Percentiles rank a stretch among this genome's conserved stretches.
These are phyloP conservation scores for Colletotrichum simmondsii DNA, from an alignment of 2,329 filamentous ascomycete genomes.

Conservation along the genomic window DNA sequence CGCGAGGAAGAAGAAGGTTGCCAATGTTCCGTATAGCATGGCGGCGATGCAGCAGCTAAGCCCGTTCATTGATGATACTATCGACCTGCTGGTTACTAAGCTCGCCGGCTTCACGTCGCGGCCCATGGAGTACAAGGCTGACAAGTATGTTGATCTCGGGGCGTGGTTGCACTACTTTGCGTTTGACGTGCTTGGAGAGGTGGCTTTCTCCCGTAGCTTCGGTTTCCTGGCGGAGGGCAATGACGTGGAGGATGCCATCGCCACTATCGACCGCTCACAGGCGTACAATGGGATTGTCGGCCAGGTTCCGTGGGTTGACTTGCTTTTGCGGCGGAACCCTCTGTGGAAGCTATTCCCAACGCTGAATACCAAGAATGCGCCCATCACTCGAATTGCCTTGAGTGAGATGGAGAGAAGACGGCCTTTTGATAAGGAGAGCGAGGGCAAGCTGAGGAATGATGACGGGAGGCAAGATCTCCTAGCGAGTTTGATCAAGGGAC, in stretches of 20 bases:
- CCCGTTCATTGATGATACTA: slow-evolving; percentile 62
- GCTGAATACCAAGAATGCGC: slow-evolving; percentile 55
- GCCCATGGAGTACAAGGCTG: slow-evolving; percentile 11
- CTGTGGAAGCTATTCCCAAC: slow-evolving; percentile 50
- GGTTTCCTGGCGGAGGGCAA: slow-evolving; percentile 61
- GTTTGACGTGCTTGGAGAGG: slow-evolving; percentile 60
- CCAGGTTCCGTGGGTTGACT: slow-evolving; percentile 61
- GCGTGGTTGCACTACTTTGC: slow-evolving; percentile 52
- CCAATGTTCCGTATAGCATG: slow-evolving; percentile 64
- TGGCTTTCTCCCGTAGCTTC: slow-evolving; percentile 62
- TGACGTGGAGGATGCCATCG: slow-evolving; percentile 54
- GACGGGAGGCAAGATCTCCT: slow-evolving; percentile 62
- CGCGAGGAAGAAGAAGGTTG: slow-evolving; percentile 64
- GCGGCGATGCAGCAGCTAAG: slow-evolving; percentile 62
- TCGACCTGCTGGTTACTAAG: slow-evolving; percentile 55
- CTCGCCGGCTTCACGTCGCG: slow-evolving; percentile 50
- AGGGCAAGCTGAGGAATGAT: slow-evolving; percentile 49
- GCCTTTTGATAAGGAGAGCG: slow-evolving; percentile 58
- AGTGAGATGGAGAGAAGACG: slow-evolving; percentile 59
- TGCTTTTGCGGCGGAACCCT: slow-evolving; percentile 60
- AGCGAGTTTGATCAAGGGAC: slow-evolving; percentile 61
- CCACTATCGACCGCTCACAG: slow-evolving; percentile 62
- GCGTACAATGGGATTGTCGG: slow-evolving; percentile 64
- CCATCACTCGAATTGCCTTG: slow-evolving; percentile 63
- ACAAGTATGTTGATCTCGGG: slow-evolving; percentile 54